Percentiles rank a stretch among this genome's conserved stretches.
Evolutionary conservation across 257 asterid species (phyloP).

Genomic region (Cynanchum wilfordii): DNA sequence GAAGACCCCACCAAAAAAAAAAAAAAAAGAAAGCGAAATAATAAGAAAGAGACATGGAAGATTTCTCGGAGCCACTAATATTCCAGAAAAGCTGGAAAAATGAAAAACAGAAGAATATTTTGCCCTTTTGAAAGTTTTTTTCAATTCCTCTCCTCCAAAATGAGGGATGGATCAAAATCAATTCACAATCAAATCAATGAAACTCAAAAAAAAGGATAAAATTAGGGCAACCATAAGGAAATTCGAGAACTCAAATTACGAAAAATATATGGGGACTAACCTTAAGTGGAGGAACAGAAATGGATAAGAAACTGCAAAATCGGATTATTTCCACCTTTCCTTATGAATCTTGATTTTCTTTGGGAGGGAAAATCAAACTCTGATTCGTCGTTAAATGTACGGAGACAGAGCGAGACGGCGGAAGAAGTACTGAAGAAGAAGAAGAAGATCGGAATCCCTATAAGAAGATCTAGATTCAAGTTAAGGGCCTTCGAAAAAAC

Average conservation of each 20-base stretch:
- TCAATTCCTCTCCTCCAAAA: neutral
- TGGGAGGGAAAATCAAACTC: neutral
- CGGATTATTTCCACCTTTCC: neutral
- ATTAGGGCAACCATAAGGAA: neutral
- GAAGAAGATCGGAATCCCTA: too few relatives aligned
- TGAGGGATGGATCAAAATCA: neutral
- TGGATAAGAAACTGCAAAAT: neutral
- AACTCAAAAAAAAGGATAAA: neutral
- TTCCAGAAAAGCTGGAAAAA: neutral
- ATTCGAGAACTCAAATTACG: neutral
- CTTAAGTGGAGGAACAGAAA: neutral
- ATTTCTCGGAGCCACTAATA: neutral
- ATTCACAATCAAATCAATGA: neutral
- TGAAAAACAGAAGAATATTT: neutral
- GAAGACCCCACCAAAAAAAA: neutral
- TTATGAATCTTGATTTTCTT: neutral
- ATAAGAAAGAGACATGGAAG: neutral
- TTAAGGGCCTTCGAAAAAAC: too few relatives aligned
- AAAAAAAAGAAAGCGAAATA: neutral
- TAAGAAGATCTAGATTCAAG: too few relatives aligned
- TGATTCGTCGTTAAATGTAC: neutral
- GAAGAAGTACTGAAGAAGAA: too few relatives aligned
- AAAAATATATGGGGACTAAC: neutral
- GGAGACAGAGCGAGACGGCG: neutral
- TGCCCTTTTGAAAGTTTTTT: neutral